Evolutionary conservation across 1,284 basidiomycete genomes (phyloP).

Genomic region (Rhodotorula glutinis): DNA sequence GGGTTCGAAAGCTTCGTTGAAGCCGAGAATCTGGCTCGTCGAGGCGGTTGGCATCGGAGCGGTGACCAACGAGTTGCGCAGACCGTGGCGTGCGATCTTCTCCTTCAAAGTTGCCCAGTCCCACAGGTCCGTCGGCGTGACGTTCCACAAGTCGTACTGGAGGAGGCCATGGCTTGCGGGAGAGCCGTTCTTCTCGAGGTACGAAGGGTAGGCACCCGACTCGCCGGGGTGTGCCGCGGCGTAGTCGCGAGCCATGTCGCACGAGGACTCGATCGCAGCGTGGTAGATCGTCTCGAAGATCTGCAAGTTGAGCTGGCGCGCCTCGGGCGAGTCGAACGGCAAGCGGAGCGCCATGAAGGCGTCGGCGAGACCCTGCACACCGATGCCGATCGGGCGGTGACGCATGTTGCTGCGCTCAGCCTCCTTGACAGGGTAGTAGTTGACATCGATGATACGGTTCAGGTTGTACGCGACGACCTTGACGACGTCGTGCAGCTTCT

Average conservation of each 20-base stretch:
- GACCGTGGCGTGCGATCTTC: slow-evolving; percentile 79
- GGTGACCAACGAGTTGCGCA: slow-evolving; percentile 90
- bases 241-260: slow-evolving; percentile 67
- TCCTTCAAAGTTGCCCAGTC: slow-evolving; percentile 88
- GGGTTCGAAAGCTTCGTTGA: slow-evolving; percentile 98
- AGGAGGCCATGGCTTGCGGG: slow-evolving; percentile 84
- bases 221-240: slow-evolving; percentile 48
- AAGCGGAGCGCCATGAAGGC: slow-evolving; percentile 96
- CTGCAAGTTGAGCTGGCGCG: slow-evolving; percentile 84
- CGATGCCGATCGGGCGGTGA: slow-evolving; percentile 95
- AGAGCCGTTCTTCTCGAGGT: slow-evolving; percentile 64
- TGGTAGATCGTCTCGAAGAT: slow-evolving; percentile 99
- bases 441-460: slow-evolving; percentile 89
- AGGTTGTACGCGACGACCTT: slow-evolving; percentile 96
- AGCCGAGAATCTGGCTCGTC: slow-evolving; percentile 96
- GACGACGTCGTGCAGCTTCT: slow-evolving; percentile 88
- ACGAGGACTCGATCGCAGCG: slow-evolving; percentile 85
- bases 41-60: slow-evolving; percentile 99
- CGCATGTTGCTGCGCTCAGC: slow-evolving; percentile 93
- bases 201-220: slow-evolving; percentile 87
- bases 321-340: slow-evolving; percentile 89
- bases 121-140: slow-evolving; percentile 90
- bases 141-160: slow-evolving; percentile 94
- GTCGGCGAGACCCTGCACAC: slow-evolving; percentile 97
- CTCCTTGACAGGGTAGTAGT: slow-evolving; percentile 87